Base-by-base conservation (phyloP, 768 basidiomycete genomes). In the Leccinellum albellum region DNA sequence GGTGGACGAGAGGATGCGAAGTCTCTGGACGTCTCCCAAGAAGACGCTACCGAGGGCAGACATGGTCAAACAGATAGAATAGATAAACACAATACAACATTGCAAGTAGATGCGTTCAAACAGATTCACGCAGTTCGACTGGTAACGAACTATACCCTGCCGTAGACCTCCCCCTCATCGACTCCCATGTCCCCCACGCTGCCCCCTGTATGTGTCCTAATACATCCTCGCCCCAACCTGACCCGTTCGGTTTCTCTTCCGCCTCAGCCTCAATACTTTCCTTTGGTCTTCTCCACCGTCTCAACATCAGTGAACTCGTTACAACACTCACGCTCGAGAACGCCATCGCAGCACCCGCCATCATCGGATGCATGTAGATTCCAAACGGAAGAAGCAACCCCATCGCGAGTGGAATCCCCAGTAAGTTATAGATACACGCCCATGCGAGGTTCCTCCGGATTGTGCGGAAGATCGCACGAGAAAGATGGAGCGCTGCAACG, bases 311-410 rank as follows among this genome's bases (percentile, higher is more conserved):
- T 57, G 91, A 94, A 58, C 91, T 94, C 26, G 83, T 85, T 15
- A 99, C 96, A 51, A 99, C 97, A 62, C 91, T 94, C 35, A 98
- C 96, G 64, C 89, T 92, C 32, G 92, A 95, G 72, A 94, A 94
- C 24, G 97, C 97, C 97, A 99, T 99, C 26, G 95, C 95, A 3
- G 88, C 93, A n/a, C 93, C 96, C 0, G 97, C 94, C 76, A 94
- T 85, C 96, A 98, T 98, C 9, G 97, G 97, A 64, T 94, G 97
- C 69, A 98, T 85, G 71, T 94, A 92, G 28, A 96, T 62, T 14
- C 94, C 94, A 70, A 93, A 82, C 0, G 97, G 97, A 13, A 98
- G 79, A 76, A 99, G 87, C 48, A 98, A 56, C 24, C 97, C 97
- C 97, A 99, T 99, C 21, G 97, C 97, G 47, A 98, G 84, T 17